These are phyloP conservation scores for Nitzschia palea DNA, from an alignment of 108 stramenopile genomes.

Conservation along the genomic window DNA sequence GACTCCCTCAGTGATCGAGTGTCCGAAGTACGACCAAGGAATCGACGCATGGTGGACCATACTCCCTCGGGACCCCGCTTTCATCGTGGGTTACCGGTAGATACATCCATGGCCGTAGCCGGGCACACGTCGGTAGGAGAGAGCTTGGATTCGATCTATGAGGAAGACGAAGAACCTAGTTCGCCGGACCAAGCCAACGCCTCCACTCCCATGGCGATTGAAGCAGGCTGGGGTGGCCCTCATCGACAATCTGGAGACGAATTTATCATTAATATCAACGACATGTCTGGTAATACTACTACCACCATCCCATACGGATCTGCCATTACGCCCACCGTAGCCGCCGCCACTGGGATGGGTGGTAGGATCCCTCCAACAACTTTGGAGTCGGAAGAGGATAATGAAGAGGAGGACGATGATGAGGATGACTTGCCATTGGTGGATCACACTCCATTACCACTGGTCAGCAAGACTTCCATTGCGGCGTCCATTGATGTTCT, in stretches of 20 bases:
- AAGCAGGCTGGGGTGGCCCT: constrained; percentile 15
- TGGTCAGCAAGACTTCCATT: neutral
- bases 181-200: neutral
- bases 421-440: constrained; percentile 23
- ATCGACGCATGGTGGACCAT: constrained; percentile 21
- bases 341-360: neutral
- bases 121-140: constrained; percentile 41
- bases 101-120: constrained; percentile 16
- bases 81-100: neutral
- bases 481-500: constrained; percentile 24
- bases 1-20: constrained; percentile 1
- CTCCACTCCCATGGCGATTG: constrained; percentile 12
- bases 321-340: constrained; percentile 3
- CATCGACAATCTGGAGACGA: neutral
- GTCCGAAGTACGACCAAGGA: neutral
- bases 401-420: neutral
- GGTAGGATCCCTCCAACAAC: neutral
- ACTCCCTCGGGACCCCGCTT: constrained; percentile 13
- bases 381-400: neutral
- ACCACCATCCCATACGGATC: constrained; percentile 13
- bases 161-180: constrained; percentile 42
- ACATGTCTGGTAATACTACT: neutral
- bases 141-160: constrained; percentile 72
- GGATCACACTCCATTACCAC: constrained; percentile 24
- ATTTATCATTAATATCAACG: neutral